These are phyloP conservation scores for Mollisiaceae sp. DNA, from an alignment of 2,329 filamentous ascomycete species.

Conservation along the genomic window DNA sequence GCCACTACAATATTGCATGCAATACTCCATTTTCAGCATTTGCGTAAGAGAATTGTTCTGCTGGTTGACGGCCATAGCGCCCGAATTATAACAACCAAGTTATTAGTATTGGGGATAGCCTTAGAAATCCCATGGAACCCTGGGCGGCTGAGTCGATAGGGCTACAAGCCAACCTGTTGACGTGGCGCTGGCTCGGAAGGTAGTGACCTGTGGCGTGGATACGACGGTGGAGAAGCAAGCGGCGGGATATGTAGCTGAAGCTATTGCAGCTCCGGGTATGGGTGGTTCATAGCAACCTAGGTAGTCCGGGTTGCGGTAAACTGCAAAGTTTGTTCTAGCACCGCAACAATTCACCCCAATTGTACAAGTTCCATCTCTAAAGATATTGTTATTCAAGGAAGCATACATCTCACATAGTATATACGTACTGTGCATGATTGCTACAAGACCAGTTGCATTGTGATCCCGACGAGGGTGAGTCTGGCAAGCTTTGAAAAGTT, in stretches of 20 bases:
- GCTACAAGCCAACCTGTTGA: neutral
- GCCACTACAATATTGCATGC: neutral
- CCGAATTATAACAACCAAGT: neutral
- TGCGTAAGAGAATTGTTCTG: neutral
- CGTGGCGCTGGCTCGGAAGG: neutral
- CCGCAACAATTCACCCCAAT: neutral
- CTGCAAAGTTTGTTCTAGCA: neutral
- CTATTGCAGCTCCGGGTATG: neutral
- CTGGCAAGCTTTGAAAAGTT: neutral
- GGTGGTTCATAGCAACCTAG: slow-evolving; percentile 1
- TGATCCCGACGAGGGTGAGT: neutral
- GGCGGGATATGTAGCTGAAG: neutral
- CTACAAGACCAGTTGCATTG: neutral
- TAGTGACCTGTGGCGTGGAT: neutral
- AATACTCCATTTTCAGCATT: neutral
- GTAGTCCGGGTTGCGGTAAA: neutral
- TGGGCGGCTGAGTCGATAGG: neutral
- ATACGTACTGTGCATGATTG: neutral
- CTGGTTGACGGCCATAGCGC: neutral
- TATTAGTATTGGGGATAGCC: neutral
- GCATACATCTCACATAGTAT: neutral
- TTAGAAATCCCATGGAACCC: neutral
- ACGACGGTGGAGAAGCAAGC: neutral
- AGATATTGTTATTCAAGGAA: neutral
- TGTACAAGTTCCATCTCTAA: neutral